Evolutionary conservation across 2,329 filamentous ascomycete species (phyloP).

Genomic region (Ophiosphaerella korrae): DNA sequence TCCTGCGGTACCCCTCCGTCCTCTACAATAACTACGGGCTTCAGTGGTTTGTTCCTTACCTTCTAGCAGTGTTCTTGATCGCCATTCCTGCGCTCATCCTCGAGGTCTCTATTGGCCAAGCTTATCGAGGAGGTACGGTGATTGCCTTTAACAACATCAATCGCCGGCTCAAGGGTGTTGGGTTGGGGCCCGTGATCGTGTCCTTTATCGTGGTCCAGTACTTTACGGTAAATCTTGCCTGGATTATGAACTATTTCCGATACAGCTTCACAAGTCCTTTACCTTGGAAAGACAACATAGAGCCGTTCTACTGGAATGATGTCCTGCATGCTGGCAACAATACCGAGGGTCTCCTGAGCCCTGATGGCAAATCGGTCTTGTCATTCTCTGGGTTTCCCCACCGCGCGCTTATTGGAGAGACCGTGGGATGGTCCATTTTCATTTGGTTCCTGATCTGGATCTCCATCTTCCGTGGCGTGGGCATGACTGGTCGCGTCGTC

Average conservation of each 20-base stretch:
- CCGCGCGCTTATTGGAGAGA: slow-evolving; percentile 58
- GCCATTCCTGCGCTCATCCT: slow-evolving; percentile 62
- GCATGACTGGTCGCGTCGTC: slow-evolving; percentile 62
- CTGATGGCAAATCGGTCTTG: slow-evolving; percentile 47
- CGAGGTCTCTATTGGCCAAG: slow-evolving; percentile 59
- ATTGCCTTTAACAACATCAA: slow-evolving; percentile 61
- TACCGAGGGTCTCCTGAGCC: slow-evolving; percentile 42
- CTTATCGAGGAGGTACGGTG: slow-evolving; percentile 61
- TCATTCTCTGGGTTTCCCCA: slow-evolving; percentile 56
- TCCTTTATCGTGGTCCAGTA: slow-evolving; percentile 61
- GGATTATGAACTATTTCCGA: slow-evolving; percentile 65
- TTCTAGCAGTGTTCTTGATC: slow-evolving; percentile 60
- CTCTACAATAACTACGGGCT: slow-evolving; percentile 66
- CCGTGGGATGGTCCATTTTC: slow-evolving; percentile 63
- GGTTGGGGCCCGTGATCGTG: slow-evolving; percentile 59
- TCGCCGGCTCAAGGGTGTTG: slow-evolving; percentile 59
- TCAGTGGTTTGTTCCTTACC: slow-evolving; percentile 65
- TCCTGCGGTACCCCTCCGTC: slow-evolving; percentile 63
- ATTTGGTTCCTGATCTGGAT: slow-evolving; percentile 66
- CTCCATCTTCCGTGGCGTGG: slow-evolving; percentile 64
- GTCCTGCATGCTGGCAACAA: slow-evolving; percentile 56
- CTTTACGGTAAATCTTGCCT: slow-evolving; percentile 62
- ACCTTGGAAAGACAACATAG: slow-evolving; percentile 58
- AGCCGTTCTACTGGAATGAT: slow-evolving; percentile 58
- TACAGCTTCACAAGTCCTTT: slow-evolving; percentile 61